Evolutionary conservation across 192 early-diverging fungal species (phyloP).

Genomic region (Coemansia sp.): DNA sequence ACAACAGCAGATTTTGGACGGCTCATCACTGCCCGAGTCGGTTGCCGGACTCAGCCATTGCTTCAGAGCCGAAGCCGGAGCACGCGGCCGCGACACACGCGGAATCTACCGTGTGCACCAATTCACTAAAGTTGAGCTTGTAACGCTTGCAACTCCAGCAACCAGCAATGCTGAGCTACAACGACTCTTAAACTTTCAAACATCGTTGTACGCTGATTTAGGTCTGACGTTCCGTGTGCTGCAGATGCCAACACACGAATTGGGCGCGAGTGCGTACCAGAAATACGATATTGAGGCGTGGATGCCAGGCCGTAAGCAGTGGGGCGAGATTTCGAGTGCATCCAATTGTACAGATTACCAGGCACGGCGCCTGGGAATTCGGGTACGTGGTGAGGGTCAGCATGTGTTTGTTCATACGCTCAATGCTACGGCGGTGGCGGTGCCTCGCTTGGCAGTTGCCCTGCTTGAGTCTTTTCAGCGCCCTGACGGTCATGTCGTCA

Average conservation of each 20-base stretch:
- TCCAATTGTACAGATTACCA: constrained; percentile 96
- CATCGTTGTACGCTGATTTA: constrained; percentile 69
- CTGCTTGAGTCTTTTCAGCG: constrained; percentile 77
- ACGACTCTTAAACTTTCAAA: constrained; percentile 73
- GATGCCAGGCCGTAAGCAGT: constrained; percentile 83
- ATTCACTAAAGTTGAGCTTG: constrained; percentile 92
- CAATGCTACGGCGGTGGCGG: constrained; percentile 90
- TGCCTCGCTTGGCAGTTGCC: constrained; percentile 85
- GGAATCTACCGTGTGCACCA: constrained; percentile 93
- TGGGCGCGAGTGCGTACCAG: constrained; percentile 86
- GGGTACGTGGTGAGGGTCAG: constrained; percentile 18
- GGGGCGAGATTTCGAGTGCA: constrained; percentile 78
- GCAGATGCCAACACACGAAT: constrained; percentile 90
- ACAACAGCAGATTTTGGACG: constrained; percentile 62
- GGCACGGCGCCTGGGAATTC: constrained; percentile 77
- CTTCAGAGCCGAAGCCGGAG: constrained; percentile 89
- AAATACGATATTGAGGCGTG: constrained; percentile 96
- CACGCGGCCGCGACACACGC: constrained; percentile 77
- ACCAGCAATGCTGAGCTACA: constrained; percentile 68
- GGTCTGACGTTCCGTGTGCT: constrained; percentile 77
- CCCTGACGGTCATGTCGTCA: constrained; percentile 64
- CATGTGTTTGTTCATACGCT: constrained; percentile 79
- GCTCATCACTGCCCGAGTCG: constrained; percentile 64
- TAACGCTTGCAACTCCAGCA: constrained; percentile 65
- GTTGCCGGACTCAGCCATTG: constrained; percentile 80